phyloP scores from a whole-genome alignment of 2,329 filamentous ascomycete species.

The Aspergillus awamori region DNA sequence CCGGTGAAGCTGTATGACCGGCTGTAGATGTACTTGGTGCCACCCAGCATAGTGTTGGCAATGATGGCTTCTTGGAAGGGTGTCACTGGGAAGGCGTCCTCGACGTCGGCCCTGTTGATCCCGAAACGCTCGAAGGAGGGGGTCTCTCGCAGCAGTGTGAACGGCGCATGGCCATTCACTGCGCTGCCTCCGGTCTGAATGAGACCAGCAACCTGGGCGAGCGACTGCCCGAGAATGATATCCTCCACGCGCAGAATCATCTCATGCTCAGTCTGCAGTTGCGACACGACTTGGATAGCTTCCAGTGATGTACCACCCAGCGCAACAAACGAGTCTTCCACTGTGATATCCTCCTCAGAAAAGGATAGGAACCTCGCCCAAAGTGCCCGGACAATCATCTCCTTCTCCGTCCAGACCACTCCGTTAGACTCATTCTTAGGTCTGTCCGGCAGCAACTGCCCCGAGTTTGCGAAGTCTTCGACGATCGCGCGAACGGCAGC shows the following conservation, averaged over 20 bases:
- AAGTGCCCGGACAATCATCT: not conserved
- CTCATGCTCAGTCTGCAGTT: slow-evolving; percentile 3
- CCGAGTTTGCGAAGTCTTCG: not conserved
- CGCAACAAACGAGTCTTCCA: slow-evolving; percentile 2
- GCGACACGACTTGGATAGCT: slow-evolving; percentile 7
- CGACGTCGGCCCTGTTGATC: not conserved
- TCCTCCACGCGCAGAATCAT: not conserved
- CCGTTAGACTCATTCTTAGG: not conserved
- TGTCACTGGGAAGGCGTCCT: not conserved
- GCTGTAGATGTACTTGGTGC: not conserved
- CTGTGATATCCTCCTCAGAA: not conserved
- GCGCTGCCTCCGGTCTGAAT: not conserved
- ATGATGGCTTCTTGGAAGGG: not conserved
- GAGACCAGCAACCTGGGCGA: not conserved
- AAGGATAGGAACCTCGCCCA: slow-evolving; percentile 9
- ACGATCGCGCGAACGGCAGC: not conserved
- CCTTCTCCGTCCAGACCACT: not conserved
- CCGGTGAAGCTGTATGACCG: not conserved
- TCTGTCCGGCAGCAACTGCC: not conserved
- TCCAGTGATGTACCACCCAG: slow-evolving; percentile 15
- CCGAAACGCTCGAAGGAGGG: not conserved
- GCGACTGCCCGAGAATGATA: not conserved
- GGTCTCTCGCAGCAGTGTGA: not conserved
- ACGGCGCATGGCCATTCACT: not conserved
- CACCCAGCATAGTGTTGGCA: not conserved